phyloP scores from a whole-genome alignment of 2,329 filamentous ascomycete genomes.

The Colletotrichum sp. region DNA sequence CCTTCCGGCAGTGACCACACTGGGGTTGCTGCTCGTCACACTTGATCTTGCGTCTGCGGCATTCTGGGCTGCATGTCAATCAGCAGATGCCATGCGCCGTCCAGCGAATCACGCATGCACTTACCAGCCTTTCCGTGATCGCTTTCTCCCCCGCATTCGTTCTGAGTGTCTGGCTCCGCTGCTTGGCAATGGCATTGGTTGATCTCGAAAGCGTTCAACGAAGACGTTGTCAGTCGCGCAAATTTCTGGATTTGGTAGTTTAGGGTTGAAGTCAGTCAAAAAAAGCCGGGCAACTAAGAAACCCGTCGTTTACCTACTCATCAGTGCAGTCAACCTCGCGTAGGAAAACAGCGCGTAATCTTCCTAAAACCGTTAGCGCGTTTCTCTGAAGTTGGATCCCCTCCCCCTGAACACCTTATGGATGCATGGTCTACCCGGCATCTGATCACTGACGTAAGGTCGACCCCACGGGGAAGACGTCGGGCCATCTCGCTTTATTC shows the following conservation, averaged over 20 bases:
- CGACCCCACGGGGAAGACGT: background rate
- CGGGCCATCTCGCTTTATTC: background rate
- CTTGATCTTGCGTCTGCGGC: background rate
- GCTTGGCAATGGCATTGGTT: background rate
- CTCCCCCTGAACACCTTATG: background rate
- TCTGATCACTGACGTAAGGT: background rate
- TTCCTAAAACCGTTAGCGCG: background rate
- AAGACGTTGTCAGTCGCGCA: background rate
- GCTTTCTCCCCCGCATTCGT: background rate
- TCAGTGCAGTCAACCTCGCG: background rate
- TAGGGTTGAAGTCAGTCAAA: background rate
- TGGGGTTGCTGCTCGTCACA: background rate
- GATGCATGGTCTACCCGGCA: background rate
- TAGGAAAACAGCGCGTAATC: background rate
- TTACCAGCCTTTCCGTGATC: background rate
- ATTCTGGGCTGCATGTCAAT: background rate
- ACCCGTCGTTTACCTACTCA: background rate
- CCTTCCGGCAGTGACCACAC: background rate
- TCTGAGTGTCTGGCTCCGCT: background rate
- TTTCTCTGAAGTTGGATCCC: background rate
- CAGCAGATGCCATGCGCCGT: constrained; percentile 38
- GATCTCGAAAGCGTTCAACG: background rate
- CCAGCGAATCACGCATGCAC: background rate
- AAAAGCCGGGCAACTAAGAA: background rate
- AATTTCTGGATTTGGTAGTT: background rate